Evolutionary conservation across 805 yeast species (phyloP), one percentile per base, ranked within the genome.

Genomic region (Yarrowia yakushimensis): DNA sequence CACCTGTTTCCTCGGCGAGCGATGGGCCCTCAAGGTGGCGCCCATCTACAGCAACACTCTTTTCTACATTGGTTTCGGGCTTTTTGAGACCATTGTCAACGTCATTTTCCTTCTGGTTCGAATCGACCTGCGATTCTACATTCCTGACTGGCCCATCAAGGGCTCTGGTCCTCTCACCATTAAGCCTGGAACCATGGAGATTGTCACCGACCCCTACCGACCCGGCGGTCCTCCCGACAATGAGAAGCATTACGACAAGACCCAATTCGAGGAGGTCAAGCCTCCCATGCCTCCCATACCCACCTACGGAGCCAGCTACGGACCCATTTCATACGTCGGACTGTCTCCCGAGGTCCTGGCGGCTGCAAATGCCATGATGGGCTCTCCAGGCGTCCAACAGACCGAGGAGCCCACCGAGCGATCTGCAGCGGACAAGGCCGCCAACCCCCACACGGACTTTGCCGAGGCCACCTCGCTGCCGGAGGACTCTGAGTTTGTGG

Each of bases 101-200:
- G 63, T 83, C 10, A 65, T 85, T 36, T 86, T 85, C 70, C 71
- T 88, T 62, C 69, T 85, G 30, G 84, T 85, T n/a, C 81, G 96
- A 71, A 83, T 86, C 61, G 94, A 88, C 72, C 77, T 88, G 69
- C 79, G 94, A 71, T 88, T 88, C 75, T 88, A 88, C 78, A 84
- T 88, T 73, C 93, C 94, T 15, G 92, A 87, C 72, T 73, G 72
- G 46, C 74, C 83, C 62, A 80, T 78, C 11, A 68, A 69, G 43
- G 73, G 62, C 27, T 27, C 60, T 5, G 63, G 63, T 0, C 61
- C 61, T 25, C 43, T 52, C 25, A 52, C 59, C 22, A 74, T 85
- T 67, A 81, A 81, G 65, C 84, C 90, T 17, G 82, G 88, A 10
- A 65, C 75, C 48, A 77, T 85, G 45, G 79, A 82, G n/a, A 52